Evolutionary conservation across 768 basidiomycete genomes (phyloP).

Genomic region (Serendipita sp.): DNA sequence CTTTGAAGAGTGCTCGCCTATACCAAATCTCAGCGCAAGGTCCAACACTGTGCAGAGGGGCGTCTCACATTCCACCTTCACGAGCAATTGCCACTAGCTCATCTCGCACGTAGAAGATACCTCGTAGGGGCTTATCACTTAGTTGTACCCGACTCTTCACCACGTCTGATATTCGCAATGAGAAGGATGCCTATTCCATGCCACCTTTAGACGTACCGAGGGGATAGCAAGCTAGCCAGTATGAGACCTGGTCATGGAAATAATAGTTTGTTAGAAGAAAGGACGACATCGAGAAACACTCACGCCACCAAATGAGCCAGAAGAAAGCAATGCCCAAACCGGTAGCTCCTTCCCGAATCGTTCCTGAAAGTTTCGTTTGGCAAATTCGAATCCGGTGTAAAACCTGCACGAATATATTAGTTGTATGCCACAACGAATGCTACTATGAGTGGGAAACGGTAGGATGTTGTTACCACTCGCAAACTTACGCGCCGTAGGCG

Average conservation of each 20-base stretch:
- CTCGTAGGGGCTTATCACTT: conserved; percentile 49
- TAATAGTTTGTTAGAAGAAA: conserved; percentile 2
- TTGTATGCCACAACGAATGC: too few relatives aligned
- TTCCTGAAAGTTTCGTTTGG: conserved; percentile 57
- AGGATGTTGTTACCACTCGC: not conserved
- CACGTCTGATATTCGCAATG: conserved; percentile 37
- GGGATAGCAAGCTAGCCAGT: conserved; percentile 91
- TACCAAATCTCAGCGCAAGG: not conserved
- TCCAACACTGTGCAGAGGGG: not conserved
- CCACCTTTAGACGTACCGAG: conserved; percentile 30
- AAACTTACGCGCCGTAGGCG: conserved; percentile 73
- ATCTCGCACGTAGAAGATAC: conserved; percentile 55
- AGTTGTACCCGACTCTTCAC: conserved; percentile 85
- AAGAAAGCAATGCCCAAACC: conserved; percentile 69
- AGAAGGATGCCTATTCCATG: not conserved
- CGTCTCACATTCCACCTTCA: conserved; percentile 57
- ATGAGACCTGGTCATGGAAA: conserved; percentile 42
- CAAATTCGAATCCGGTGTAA: conserved; percentile 67
- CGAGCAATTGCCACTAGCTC: conserved; percentile 51
- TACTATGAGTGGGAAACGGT: not conserved
- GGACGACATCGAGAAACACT: conserved; percentile 16
- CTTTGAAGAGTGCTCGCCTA: conserved; percentile 52
- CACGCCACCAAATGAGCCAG: conserved; percentile 72
- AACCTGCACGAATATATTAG: not conserved
- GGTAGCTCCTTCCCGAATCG: conserved; percentile 53